phyloP scores from a whole-genome alignment of 495 filamentous ascomycete genomes.

The Darksidea phi region DNA sequence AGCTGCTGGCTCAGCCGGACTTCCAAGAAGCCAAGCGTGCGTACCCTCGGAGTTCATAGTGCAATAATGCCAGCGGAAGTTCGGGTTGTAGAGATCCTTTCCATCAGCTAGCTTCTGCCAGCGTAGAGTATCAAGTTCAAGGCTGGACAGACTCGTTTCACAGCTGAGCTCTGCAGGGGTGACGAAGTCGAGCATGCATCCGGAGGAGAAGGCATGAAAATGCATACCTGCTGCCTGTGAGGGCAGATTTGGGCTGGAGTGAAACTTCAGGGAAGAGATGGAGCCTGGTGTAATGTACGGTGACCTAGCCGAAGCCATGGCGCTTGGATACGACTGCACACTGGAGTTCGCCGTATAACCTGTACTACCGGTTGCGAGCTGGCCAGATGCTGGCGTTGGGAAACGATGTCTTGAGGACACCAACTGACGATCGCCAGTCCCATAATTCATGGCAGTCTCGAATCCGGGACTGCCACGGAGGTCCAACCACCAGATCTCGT shows the following conservation, averaged over 20 bases:
- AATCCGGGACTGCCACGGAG: constrained; percentile 84
- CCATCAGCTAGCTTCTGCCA: constrained; percentile 95
- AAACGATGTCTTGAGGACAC: constrained; percentile 28
- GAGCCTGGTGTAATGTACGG: constrained; percentile 77
- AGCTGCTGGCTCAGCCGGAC: constrained; percentile 67
- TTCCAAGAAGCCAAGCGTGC: constrained; percentile 94
- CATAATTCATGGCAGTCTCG: constrained; percentile 68
- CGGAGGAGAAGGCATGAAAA: constrained; percentile 92
- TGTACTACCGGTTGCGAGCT: constrained; percentile 49
- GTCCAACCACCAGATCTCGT: constrained; percentile 95
- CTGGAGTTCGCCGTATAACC: constrained; percentile 89
- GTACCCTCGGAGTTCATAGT: constrained; percentile 89
- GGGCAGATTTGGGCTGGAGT: constrained; percentile 83
- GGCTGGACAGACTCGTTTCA: constrained; percentile 84
- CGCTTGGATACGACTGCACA: constrained; percentile 61
- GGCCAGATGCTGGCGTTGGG: constrained; percentile 17
- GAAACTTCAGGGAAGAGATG: constrained; percentile 85
- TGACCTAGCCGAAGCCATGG: constrained; percentile 52
- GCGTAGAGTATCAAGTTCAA: constrained; percentile 79
- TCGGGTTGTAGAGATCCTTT: constrained; percentile 80
- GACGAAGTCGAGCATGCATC: constrained; percentile 86
- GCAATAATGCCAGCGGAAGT: constrained; percentile 96
- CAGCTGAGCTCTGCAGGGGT: constrained; percentile 87
- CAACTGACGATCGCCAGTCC: constrained; percentile 58
- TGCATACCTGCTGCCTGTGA: constrained; percentile 85